Conservation (phyloP, 177 flowering plant genomes). For the Vitis hybrid region DNA sequence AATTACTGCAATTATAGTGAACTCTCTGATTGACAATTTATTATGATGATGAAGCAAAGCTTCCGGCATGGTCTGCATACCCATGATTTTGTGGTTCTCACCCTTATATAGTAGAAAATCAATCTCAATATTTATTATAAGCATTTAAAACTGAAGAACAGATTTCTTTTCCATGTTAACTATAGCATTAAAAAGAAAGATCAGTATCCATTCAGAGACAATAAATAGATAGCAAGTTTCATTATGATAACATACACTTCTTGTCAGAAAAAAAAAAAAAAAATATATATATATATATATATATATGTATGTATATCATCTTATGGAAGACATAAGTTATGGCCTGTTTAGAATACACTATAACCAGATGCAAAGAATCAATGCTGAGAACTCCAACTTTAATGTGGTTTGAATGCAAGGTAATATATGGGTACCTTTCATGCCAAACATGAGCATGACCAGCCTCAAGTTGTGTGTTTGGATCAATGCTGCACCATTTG, state of each 20-base stretch:
- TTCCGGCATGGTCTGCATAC: background rate
- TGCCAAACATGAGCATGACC: slow-evolving; percentile 99
- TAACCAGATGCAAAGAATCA: background rate
- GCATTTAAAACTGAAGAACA: too few species aligned
- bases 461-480: slow-evolving; percentile 63
- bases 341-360: background rate
- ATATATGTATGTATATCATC: too few species aligned
- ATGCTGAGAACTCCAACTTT: background rate
- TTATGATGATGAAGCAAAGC: background rate
- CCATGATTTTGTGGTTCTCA: background rate
- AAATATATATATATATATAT: too few species aligned
- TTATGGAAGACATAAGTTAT: too few species aligned
- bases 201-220: too few species aligned
- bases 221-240: too few species aligned
- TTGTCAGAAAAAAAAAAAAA: too few species aligned
- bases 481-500: slow-evolving; percentile 96
- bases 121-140: too few species aligned
- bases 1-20: background rate
- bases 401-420: background rate
- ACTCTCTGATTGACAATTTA: background rate
- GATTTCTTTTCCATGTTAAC: too few species aligned
- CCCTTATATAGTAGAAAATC: background rate
- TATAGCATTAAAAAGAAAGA: too few species aligned
- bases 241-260: too few species aligned
- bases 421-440: slow-evolving; percentile 61